Percentiles rank a stretch among this genome's conserved stretches.
These are phyloP conservation scores for Furculomyces boomerangus DNA, from an alignment of 371 early-diverging fungal species.

Conservation along the genomic window DNA sequence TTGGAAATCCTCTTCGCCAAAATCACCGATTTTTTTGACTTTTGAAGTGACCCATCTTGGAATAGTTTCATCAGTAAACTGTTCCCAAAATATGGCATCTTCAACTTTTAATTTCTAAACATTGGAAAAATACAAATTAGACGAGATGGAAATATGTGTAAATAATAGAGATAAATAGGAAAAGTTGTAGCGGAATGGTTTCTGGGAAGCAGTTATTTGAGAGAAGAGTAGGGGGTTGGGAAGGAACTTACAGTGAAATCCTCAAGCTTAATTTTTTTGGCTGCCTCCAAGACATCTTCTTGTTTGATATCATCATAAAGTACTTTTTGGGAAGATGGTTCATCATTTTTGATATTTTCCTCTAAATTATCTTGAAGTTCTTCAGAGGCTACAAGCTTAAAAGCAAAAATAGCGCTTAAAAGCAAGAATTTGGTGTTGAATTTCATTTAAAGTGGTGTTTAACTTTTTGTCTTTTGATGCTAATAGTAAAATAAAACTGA, in stretches of 20 bases:
- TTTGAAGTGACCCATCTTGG: constrained; percentile 48
- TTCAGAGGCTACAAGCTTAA: too few species aligned
- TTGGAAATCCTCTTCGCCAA: constrained; percentile 27
- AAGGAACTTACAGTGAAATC: not conserved
- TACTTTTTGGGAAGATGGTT: too few species aligned
- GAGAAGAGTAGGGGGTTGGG: not conserved
- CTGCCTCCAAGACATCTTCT: not conserved
- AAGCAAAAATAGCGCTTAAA: too few species aligned
- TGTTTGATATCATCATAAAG: too few species aligned
- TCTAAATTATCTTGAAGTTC: too few species aligned
- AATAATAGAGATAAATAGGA: not conserved
- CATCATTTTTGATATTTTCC: too few species aligned
- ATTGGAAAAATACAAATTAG: not conserved
- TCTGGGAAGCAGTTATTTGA: not conserved
- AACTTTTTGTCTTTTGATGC: too few species aligned
- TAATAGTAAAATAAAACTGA: too few species aligned
- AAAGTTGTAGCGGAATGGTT: not conserved
- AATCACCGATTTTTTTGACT: constrained; percentile 31
- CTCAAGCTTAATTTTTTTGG: not conserved
- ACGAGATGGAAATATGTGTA: not conserved
- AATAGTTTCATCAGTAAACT: constrained; percentile 34
- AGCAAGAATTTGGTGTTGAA: too few species aligned
- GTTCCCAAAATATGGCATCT: constrained; percentile 40
- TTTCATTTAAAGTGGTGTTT: too few species aligned
- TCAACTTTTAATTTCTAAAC: constrained; percentile 6